Evolutionary conservation across 2,329 filamentous ascomycete species (phyloP).

Genomic region (Clonostachys rhizophaga): DNA sequence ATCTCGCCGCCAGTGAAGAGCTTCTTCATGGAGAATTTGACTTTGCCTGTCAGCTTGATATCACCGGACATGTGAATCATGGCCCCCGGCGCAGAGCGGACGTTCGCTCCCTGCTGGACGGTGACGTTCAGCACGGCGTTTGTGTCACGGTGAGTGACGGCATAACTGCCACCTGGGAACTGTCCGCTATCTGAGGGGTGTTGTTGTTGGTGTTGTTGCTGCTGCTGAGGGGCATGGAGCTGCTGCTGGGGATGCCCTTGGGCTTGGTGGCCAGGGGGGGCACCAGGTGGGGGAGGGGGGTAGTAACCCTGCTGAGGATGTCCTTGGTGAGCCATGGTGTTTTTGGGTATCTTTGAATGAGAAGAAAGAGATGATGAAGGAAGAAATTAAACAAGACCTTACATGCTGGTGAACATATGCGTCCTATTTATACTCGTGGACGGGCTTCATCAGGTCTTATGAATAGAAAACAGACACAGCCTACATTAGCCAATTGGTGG

Average conservation of each 20-base stretch:
- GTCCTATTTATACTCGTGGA: too few species aligned
- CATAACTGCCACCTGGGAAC: slow-evolving; percentile 9
- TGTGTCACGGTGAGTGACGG: slow-evolving; percentile 8
- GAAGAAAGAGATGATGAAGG: too few species aligned
- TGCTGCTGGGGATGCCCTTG: slow-evolving; percentile 1
- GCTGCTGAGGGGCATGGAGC: slow-evolving; percentile 1
- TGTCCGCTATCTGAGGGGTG: slow-evolving; percentile 3
- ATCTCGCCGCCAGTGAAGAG: slow-evolving; percentile 10
- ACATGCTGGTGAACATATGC: too few species aligned
- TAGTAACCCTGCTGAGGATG: not conserved
- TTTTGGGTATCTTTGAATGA: too few species aligned
- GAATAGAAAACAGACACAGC: too few species aligned
- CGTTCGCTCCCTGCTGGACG: slow-evolving; percentile 6
- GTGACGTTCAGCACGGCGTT: slow-evolving; percentile 9
- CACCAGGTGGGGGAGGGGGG: not conserved
- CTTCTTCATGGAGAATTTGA: slow-evolving; percentile 12
- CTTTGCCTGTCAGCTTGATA: slow-evolving; percentile 8
- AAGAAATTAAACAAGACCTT: too few species aligned
- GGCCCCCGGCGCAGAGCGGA: slow-evolving; percentile 8
- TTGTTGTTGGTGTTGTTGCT: slow-evolving; percentile 3
- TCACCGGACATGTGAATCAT: slow-evolving; percentile 12
- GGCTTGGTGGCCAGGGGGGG: not conserved
- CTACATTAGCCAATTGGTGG: too few species aligned
- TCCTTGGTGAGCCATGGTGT: not conserved
- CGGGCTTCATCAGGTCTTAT: too few species aligned